phyloP scores from a whole-genome alignment of 495 filamentous ascomycete genomes.

The Friedmanniomyces simplex region DNA sequence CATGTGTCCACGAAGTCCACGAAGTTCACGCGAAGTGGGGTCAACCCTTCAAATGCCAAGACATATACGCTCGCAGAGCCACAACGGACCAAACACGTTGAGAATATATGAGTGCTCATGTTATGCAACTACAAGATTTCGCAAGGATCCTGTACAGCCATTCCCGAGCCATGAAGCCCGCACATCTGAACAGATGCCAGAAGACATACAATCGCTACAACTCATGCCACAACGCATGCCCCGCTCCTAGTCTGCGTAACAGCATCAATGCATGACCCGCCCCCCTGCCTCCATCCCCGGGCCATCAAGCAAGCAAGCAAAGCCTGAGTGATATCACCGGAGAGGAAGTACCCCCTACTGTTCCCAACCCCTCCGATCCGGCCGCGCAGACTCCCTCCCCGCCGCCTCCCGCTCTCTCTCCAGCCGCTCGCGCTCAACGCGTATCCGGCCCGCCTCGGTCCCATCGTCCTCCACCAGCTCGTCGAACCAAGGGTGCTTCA shows the following conservation, averaged over 20 bases:
- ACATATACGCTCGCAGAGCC: background rate
- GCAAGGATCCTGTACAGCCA: no score
- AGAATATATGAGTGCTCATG: no score
- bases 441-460: conserved; percentile 78
- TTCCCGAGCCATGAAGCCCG: no score
- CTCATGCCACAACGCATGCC: no score
- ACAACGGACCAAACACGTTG: no score
- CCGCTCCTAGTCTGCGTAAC: background rate
- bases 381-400: background rate
- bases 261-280: background rate
- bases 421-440: conserved; percentile 35
- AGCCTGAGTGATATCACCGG: no score
- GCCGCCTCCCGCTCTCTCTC: background rate
- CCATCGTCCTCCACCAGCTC: conserved; percentile 79
- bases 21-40: background rate
- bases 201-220: no score
- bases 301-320: no score
- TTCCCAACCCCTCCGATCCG: background rate
- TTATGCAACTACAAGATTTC: no score
- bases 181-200: no score
- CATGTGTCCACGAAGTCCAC: no score
- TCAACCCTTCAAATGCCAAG: background rate
- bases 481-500: conserved; percentile 91
- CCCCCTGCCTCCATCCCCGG: no score
- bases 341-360: background rate